A percentile compares a stretch with the other conserved stretches of the same genome.
These are phyloP conservation scores for Chlamydomonas reinhardtii DNA, from an alignment of 163 green algal genomes.

Conservation along the genomic window DNA sequence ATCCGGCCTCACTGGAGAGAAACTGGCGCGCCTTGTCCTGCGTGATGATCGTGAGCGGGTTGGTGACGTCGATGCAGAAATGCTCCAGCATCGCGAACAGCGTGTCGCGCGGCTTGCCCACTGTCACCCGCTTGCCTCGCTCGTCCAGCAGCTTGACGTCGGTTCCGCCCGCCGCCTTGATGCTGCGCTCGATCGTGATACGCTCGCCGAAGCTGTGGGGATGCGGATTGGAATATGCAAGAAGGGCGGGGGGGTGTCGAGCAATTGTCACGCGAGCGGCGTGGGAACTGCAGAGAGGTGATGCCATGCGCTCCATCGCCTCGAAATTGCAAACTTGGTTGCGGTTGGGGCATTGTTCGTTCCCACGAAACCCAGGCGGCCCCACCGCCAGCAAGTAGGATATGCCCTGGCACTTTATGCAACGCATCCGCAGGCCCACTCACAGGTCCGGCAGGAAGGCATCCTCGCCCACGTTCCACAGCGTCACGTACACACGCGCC, in stretches of 20 bases:
- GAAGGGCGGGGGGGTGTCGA: too few species aligned
- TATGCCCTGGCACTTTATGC: too few species aligned
- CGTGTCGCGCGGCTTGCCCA: background rate
- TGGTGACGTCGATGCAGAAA: slow-evolving; percentile 66
- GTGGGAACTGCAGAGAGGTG: too few species aligned
- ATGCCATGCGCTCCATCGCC: too few species aligned
- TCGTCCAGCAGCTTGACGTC: slow-evolving; percentile 35
- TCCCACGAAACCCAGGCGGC: too few species aligned
- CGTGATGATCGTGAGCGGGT: slow-evolving; percentile 74
- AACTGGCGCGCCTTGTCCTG: slow-evolving; percentile 75
- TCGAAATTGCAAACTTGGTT: too few species aligned
- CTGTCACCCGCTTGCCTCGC: background rate
- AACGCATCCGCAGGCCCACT: too few species aligned
- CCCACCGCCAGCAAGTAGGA: too few species aligned
- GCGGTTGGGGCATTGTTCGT: too few species aligned
- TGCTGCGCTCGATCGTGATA: slow-evolving; percentile 67
- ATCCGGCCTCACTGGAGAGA: background rate
- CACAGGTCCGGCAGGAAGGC: slow-evolving; percentile 57
- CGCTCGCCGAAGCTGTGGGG: slow-evolving; percentile 53
- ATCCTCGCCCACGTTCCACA: slow-evolving; percentile 78
- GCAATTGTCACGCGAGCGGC: too few species aligned
- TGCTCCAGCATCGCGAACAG: slow-evolving; percentile 61
- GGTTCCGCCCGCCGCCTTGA: slow-evolving; percentile 23
- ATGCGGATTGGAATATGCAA: too few species aligned
- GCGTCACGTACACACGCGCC: slow-evolving; percentile 42